Conservation (phyloP, 495 filamentous ascomycete genomes). For the Clohesyomyces aquaticus region DNA sequence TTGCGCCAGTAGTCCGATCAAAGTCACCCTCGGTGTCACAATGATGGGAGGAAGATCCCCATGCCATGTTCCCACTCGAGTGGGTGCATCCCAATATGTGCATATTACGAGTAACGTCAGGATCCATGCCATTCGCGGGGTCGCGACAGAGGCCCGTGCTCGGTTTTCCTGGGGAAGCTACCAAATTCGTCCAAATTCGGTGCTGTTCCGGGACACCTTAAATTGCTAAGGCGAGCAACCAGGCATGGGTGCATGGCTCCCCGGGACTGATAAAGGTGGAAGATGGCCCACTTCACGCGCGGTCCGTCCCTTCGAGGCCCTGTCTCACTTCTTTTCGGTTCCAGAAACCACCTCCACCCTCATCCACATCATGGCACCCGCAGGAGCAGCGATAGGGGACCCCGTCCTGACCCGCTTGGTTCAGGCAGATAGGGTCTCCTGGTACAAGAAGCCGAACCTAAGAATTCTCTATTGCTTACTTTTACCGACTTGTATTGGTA, state of each 20-base stretch:
- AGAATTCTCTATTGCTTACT: conserved; percentile 63
- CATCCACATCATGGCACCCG: conserved; percentile 13
- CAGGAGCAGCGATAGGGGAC: conserved; percentile 33
- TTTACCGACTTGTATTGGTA: conserved; percentile 68
- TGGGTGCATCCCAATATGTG: neutral
- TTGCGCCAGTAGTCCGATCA: neutral
- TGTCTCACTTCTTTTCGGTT: neutral
- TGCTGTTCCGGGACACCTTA: neutral
- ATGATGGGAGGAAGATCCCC: too few species aligned
- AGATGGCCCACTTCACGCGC: neutral
- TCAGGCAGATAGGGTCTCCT: conserved; percentile 57
- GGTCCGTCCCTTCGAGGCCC: neutral
- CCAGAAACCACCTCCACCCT: neutral
- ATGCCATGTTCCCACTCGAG: neutral
- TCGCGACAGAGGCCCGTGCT: neutral
- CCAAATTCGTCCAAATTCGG: conserved; percentile 1
- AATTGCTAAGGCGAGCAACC: neutral
- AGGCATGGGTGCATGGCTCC: neutral
- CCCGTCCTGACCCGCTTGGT: conserved; percentile 59
- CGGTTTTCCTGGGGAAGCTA: conserved; percentile 11
- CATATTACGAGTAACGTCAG: neutral
- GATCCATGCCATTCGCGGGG: neutral
- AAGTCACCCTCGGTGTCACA: too few species aligned
- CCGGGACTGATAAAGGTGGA: conserved; percentile 1
- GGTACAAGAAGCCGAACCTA: conserved; percentile 68